Percentiles rank a stretch among this genome's conserved stretches.
Evolutionary conservation across 2,329 filamentous ascomycete genomes (phyloP).

Genomic region (Fusarium sp.): DNA sequence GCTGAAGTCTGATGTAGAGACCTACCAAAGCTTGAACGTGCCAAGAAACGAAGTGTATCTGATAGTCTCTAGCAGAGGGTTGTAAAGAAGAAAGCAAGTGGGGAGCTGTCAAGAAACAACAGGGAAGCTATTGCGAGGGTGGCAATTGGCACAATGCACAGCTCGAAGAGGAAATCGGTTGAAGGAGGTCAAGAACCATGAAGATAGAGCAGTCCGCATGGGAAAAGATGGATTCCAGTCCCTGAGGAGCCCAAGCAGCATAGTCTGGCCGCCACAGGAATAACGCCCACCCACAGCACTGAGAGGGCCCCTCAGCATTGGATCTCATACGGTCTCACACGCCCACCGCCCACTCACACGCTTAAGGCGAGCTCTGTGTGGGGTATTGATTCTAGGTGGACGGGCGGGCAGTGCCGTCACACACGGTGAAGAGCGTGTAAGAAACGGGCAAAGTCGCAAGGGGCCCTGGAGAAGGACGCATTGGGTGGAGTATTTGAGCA

Average conservation of each 20-base stretch:
- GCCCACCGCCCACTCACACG: conserved; percentile 43
- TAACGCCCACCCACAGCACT: conserved; percentile 38
- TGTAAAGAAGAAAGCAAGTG: conserved; percentile 25
- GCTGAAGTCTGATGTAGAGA: conserved; percentile 36
- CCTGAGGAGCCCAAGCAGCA: conserved; percentile 29
- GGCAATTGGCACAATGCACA: conserved; percentile 29
- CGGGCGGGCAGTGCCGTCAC: conserved; percentile 46
- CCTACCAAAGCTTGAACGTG: conserved; percentile 41
- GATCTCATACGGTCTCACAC: conserved; percentile 27
- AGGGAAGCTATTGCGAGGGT: conserved; percentile 32
- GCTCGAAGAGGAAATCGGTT: conserved; percentile 35
- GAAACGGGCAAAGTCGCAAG: conserved; percentile 34
- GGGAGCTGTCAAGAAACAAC: conserved; percentile 29
- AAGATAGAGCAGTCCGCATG: conserved; percentile 40
- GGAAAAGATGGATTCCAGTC: conserved; percentile 47
- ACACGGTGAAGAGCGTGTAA: conserved; percentile 40
- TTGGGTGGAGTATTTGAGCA: conserved; percentile 30
- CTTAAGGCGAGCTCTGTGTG: conserved; percentile 44
- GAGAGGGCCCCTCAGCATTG: conserved; percentile 33
- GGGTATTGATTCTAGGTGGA: conserved; percentile 43
- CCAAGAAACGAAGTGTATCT: conserved; percentile 28
- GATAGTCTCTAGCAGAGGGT: conserved; percentile 21
- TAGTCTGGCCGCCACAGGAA: conserved; percentile 45
- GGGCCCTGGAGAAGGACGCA: conserved; percentile 23
- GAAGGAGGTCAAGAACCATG: conserved; percentile 39